Evolutionary conservation across 2,329 filamentous ascomycete genomes (phyloP).

Genomic region (Hirsutella rhossiliensis): DNA sequence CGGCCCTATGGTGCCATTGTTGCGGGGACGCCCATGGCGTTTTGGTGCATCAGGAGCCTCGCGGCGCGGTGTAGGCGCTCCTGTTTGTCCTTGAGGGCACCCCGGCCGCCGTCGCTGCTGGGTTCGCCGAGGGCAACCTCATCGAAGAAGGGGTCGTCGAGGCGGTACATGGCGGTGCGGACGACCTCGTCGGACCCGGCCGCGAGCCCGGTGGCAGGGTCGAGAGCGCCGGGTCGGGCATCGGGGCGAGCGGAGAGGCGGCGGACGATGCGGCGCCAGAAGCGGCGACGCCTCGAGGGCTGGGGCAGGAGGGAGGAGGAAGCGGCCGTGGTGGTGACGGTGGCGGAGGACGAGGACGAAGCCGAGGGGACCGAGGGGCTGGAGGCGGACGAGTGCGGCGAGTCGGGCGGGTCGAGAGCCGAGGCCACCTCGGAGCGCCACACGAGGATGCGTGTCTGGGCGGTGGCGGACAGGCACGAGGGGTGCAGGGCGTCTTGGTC

Average conservation of each 20-base stretch:
- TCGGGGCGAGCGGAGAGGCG: slow-evolving; percentile 7
- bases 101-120: slow-evolving; percentile 12
- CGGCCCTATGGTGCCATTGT: neutral
- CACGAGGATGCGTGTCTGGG: slow-evolving; percentile 30
- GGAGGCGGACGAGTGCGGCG: slow-evolving; percentile 14
- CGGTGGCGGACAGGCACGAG: slow-evolving; percentile 17
- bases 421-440: slow-evolving; percentile 38
- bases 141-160: slow-evolving; percentile 8
- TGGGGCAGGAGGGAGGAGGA: slow-evolving; percentile 13
- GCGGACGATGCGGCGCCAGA: slow-evolving; percentile 11
- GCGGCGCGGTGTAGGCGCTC: slow-evolving; percentile 28
- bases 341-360: slow-evolving; percentile 6
- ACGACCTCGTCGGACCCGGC: slow-evolving; percentile 4
- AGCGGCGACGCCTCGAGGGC: slow-evolving; percentile 13
- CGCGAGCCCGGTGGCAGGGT: slow-evolving; percentile 3
- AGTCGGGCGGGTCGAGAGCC: slow-evolving; percentile 14
- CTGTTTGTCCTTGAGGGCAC: slow-evolving; percentile 21
- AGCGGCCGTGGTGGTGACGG: slow-evolving; percentile 17
- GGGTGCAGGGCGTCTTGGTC: slow-evolving; percentile 4
- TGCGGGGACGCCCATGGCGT: neutral
- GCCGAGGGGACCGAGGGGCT: slow-evolving; percentile 13
- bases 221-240: slow-evolving; percentile 4
- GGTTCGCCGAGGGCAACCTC: slow-evolving; percentile 10
- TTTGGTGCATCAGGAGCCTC: slow-evolving; percentile 20
- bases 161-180: slow-evolving; percentile 25